Percentiles rank a stretch among this genome's conserved stretches.
Evolutionary conservation across 225 moss, liverwort and hornwort genomes (phyloP).

Genomic region (Ulota crispa): DNA sequence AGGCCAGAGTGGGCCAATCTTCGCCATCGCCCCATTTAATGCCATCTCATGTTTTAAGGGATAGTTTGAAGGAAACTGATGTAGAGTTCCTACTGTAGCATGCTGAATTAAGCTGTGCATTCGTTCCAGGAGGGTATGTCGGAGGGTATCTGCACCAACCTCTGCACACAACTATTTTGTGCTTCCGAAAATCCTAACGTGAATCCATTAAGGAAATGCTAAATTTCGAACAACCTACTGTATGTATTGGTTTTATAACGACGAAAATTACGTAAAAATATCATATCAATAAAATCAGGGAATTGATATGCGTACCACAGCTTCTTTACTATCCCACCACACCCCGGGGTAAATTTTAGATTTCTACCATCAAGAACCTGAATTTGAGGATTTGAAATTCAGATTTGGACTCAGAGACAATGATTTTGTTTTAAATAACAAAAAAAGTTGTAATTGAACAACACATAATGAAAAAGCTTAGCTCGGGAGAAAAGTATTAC

Average conservation of each 20-base stretch:
- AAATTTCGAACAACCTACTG: background rate
- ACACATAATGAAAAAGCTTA: too few relatives aligned
- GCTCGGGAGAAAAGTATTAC: too few relatives aligned
- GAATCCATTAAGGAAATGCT: background rate
- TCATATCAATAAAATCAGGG: too few relatives aligned
- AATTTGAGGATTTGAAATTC: too few relatives aligned
- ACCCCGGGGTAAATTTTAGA: too few relatives aligned
- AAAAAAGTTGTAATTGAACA: too few relatives aligned
- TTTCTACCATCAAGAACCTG: too few relatives aligned
- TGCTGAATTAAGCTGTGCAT: background rate
- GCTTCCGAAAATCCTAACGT: background rate
- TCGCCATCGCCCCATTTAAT: background rate
- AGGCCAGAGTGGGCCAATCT: background rate
- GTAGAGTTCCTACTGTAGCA: background rate
- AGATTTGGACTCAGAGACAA: too few relatives aligned
- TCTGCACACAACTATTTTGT: background rate
- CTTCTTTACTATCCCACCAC: too few relatives aligned
- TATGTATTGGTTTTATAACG: background rate
- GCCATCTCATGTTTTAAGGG: background rate
- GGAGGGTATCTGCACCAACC: conserved; percentile 9
- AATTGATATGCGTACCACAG: too few relatives aligned
- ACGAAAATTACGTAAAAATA: too few relatives aligned
- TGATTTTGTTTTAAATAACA: too few relatives aligned
- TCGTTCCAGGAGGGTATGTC: background rate
- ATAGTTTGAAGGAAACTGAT: background rate